Conservation (phyloP, 306 rosid genomes). For the Rosa lucieae region DNA sequence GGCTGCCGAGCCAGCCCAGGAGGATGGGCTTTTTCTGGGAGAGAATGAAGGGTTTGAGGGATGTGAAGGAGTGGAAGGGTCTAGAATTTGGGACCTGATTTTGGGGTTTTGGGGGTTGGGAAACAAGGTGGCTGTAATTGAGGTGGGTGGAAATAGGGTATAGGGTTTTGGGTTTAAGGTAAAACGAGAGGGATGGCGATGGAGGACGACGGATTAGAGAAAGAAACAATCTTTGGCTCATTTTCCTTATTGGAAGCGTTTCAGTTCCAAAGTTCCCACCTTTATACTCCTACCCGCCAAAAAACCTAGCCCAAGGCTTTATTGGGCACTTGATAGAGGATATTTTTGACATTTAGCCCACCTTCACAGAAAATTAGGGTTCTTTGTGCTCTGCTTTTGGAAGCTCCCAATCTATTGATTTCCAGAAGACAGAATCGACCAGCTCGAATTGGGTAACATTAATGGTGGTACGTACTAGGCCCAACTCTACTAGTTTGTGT, state of each 20-base stretch:
- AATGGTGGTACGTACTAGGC: neutral
- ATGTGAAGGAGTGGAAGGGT: conserved; percentile 32
- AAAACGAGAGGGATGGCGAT: conserved; percentile 15
- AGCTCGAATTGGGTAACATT: neutral
- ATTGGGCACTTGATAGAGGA: neutral
- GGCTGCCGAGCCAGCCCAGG: conserved; percentile 76
- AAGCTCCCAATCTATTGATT: neutral
- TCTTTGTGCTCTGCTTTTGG: neutral
- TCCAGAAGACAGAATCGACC: neutral
- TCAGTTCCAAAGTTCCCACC: neutral
- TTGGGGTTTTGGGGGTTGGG: conserved; percentile 14
- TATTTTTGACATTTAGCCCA: neutral
- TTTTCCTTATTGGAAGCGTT: neutral
- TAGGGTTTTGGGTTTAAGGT: conserved; percentile 15
- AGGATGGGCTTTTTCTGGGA: conserved; percentile 48
- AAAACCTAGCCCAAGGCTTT: neutral
- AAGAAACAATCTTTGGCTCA: conserved; percentile 21
- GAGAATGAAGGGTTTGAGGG: conserved; percentile 53
- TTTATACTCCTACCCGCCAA: neutral
- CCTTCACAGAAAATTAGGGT: neutral
- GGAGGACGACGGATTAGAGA: conserved; percentile 23
- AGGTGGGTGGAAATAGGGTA: conserved; percentile 11
- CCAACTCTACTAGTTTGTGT: neutral
- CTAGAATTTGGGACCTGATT: conserved; percentile 17
- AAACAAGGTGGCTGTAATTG: conserved; percentile 23